phyloP scores from a whole-genome alignment of 2,329 filamentous ascomycete species.

The Decorospora gaudefroyi region DNA sequence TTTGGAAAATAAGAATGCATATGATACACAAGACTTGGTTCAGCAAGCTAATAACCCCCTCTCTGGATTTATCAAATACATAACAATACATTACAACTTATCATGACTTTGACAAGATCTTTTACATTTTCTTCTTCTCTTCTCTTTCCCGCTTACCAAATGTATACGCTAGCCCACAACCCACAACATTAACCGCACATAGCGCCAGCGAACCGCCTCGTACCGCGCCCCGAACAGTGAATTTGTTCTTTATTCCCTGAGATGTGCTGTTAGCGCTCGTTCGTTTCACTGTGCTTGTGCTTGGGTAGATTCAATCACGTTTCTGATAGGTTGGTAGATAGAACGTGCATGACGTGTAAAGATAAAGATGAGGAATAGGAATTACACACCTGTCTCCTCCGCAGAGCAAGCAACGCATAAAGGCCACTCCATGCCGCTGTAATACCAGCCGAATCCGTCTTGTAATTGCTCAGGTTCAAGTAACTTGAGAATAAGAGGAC shows the following conservation, averaged over 20 bases:
- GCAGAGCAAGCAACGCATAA: slow-evolving; percentile 65
- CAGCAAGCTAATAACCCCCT: too few species aligned
- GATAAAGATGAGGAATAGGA: background rate
- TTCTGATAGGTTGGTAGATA: background rate
- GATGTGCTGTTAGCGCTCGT: background rate
- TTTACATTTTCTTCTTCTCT: slow-evolving; percentile 26
- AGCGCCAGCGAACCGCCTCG: slow-evolving; percentile 58
- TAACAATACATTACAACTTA: slow-evolving; percentile 13
- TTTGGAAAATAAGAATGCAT: slow-evolving; percentile 2
- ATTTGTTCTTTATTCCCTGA: slow-evolving; percentile 53
- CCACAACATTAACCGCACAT: slow-evolving; percentile 57
- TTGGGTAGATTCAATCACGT: slow-evolving; percentile 6
- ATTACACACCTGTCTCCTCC: slow-evolving; percentile 56
- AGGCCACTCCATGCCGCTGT: slow-evolving; percentile 68
- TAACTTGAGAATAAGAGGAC: slow-evolving; percentile 69
- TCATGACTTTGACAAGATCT: too few species aligned
- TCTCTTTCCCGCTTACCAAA: slow-evolving; percentile 53
- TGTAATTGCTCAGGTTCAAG: slow-evolving; percentile 65
- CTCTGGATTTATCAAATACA: too few species aligned
- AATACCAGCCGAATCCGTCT: slow-evolving; percentile 66
- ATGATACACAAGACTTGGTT: slow-evolving; percentile 2
- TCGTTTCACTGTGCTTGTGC: background rate
- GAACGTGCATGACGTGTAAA: too few species aligned
- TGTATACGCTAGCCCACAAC: slow-evolving; percentile 58
- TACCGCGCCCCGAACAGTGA: slow-evolving; percentile 57